phyloP scores from a whole-genome alignment of 768 basidiomycete species.

The Melanogaster broomeanus region DNA sequence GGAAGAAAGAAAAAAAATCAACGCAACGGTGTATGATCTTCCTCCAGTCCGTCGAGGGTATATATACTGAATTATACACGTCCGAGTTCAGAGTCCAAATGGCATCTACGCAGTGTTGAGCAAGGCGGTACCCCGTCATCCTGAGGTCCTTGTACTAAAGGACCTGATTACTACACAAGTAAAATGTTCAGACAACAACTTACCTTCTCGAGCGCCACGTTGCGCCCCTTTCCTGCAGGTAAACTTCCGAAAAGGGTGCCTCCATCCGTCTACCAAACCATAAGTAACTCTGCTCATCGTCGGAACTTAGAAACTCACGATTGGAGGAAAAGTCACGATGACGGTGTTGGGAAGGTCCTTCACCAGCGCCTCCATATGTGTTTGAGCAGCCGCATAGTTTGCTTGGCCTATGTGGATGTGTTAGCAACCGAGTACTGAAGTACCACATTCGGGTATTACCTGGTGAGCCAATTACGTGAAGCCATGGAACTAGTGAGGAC shows the following conservation, averaged over 20 bases:
- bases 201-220: background rate
- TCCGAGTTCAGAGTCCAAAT: background rate
- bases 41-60: background rate
- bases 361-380: background rate
- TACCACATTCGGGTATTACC: background rate
- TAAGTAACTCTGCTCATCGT: no score
- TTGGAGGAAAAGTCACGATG: background rate
- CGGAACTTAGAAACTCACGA: background rate
- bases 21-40: background rate
- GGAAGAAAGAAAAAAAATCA: background rate
- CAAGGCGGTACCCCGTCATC: background rate
- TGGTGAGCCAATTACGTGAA: constrained; percentile 2
- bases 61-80: background rate
- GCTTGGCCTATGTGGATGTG: background rate
- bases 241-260: background rate
- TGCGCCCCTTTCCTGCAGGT: background rate
- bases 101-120: background rate
- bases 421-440: background rate
- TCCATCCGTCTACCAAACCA: background rate
- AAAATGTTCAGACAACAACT: background rate
- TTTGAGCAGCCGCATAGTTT: background rate
- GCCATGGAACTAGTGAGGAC: constrained; percentile 8
- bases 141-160: background rate
- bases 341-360: background rate
- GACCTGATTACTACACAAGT: background rate